Conservation (phyloP, 768 basidiomycete species). For the Suillus sp. region DNA sequence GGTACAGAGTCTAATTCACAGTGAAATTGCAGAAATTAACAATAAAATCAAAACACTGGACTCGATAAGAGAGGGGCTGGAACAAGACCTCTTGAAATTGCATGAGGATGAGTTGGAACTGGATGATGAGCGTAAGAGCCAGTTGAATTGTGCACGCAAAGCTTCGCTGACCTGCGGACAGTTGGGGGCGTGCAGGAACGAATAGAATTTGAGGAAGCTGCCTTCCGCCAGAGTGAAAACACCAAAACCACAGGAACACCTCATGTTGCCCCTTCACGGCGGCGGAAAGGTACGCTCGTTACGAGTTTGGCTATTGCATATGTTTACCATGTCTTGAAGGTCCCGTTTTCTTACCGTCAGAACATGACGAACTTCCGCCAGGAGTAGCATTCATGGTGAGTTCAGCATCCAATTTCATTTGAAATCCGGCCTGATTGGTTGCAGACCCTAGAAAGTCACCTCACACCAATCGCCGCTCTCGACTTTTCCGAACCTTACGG, state of each 20-base stretch:
- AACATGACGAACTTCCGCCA: conserved; percentile 92
- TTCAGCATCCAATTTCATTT: conserved; percentile 2
- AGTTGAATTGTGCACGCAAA: background rate
- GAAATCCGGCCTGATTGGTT: background rate
- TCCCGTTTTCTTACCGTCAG: conserved; percentile 94
- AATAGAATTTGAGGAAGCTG: conserved; percentile 66
- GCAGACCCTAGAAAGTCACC: conserved; percentile 82
- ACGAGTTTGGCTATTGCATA: background rate
- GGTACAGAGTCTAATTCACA: conserved; percentile 75
- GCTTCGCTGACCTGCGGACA: conserved; percentile 33
- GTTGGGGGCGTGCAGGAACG: conserved; percentile 91
- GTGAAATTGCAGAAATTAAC: conserved; percentile 87
- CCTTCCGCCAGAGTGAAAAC: conserved; percentile 31
- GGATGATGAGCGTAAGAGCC: conserved; percentile 86
- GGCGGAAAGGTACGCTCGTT: conserved; percentile 31
- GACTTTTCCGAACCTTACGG: conserved; percentile 99
- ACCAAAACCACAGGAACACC: conserved; percentile 14
- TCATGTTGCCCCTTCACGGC: conserved; percentile 32
- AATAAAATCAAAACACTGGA: conserved; percentile 88
- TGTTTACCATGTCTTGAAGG: conserved; percentile 45
- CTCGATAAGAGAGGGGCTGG: conserved; percentile 74
- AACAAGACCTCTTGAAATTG: conserved; percentile 79
- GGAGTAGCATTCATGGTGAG: conserved; percentile 96
- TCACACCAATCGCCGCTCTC: conserved; percentile 80
- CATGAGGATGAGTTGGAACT: conserved; percentile 96